Percentiles rank a stretch among this genome's conserved stretches.
Conservation (phyloP, 352 stramenopile genomes). For the Phytophthora vignae region DNA sequence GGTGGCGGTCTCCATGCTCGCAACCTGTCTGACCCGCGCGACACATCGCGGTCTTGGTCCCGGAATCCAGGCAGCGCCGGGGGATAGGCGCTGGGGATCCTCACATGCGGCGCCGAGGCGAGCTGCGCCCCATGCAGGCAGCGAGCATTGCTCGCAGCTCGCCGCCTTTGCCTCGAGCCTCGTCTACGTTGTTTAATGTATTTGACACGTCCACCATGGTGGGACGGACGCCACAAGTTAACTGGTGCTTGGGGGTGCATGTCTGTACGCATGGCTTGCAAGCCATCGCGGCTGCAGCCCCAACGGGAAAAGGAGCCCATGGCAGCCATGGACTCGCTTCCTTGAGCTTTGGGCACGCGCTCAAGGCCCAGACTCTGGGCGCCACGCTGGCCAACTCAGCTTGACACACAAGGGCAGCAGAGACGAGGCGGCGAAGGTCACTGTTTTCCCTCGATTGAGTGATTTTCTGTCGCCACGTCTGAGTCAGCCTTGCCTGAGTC, state of each 20-base stretch:
- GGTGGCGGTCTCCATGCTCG: constrained; percentile 17
- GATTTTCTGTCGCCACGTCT: background rate
- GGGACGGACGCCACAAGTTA: background rate
- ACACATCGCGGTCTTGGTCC: constrained; percentile 22
- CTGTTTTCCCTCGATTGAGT: background rate
- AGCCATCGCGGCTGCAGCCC: background rate
- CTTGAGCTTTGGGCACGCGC: too few species aligned
- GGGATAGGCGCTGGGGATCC: constrained; percentile 16
- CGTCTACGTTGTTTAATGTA: constrained; percentile 19
- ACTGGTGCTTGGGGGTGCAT: background rate
- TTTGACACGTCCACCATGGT: constrained; percentile 4
- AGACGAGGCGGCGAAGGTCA: background rate
- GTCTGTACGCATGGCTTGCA: background rate
- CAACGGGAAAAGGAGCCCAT: too few species aligned
- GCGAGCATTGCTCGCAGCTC: too few species aligned
- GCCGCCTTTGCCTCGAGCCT: constrained; percentile 9
- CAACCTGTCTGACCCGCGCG: constrained; percentile 1
- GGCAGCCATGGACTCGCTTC: too few species aligned
- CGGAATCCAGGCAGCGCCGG: constrained; percentile 27
- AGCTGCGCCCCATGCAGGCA: too few species aligned
- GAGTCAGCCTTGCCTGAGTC: constrained; percentile 15
- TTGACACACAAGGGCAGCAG: background rate
- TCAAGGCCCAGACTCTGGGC: too few species aligned
- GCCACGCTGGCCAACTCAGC: too few species aligned
- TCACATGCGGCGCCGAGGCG: background rate